Conservation (phyloP, 2,329 filamentous ascomycete genomes). For the Spiromastix sp. region DNA sequence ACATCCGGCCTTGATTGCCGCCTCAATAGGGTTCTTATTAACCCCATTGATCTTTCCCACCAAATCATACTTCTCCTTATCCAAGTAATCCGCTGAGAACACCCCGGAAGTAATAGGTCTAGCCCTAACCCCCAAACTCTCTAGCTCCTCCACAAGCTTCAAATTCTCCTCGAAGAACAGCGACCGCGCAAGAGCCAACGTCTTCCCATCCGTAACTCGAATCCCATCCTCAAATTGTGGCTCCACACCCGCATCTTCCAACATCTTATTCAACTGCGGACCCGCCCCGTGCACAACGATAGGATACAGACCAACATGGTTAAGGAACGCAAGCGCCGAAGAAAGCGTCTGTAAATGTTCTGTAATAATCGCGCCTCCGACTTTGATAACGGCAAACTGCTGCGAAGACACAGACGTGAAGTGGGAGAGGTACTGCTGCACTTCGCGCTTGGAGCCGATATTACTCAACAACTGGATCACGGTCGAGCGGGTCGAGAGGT, state of each 20-base stretch:
- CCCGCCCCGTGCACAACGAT: conserved; percentile 93
- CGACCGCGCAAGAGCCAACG: conserved; percentile 77
- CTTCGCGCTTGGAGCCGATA: conserved; percentile 91
- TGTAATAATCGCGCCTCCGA: conserved; percentile 89
- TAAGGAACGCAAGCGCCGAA: conserved; percentile 78
- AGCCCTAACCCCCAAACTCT: conserved; percentile 79
- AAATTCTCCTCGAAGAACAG: conserved; percentile 94
- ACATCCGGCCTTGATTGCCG: conserved; percentile 81
- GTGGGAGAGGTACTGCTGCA: conserved; percentile 93
- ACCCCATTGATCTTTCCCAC: conserved; percentile 94
- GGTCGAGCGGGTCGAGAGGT: conserved; percentile 62
- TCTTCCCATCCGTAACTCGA: conserved; percentile 90
- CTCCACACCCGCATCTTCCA: conserved; percentile 85
- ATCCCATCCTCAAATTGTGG: conserved; percentile 96
- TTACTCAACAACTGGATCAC: conserved; percentile 88
- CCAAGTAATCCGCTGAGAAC: conserved; percentile 85
- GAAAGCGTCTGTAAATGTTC: conserved; percentile 89
- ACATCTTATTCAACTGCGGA: conserved; percentile 84
- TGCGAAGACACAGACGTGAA: conserved; percentile 95
- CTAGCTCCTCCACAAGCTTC: conserved; percentile 79
- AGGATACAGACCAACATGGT: conserved; percentile 88
- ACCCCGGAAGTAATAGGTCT: conserved; percentile 83
- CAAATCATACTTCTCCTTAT: conserved; percentile 91
- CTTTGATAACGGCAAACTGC: conserved; percentile 97
- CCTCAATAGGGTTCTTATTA: conserved; percentile 81